These are phyloP conservation scores for Letharia lupina DNA, from an alignment of 495 filamentous ascomycete species.

Conservation along the genomic window DNA sequence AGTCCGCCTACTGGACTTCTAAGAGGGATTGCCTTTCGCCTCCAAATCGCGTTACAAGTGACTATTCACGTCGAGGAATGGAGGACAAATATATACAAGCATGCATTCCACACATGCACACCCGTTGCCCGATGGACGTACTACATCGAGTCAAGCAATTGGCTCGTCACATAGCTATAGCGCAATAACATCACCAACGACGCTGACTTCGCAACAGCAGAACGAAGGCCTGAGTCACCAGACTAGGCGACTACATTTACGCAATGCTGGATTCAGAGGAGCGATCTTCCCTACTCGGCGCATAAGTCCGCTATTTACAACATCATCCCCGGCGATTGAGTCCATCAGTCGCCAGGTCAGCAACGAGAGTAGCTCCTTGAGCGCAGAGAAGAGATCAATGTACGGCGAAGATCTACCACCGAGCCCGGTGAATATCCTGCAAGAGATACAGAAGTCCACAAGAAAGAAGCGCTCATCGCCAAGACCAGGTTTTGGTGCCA, in stretches of 20 bases:
- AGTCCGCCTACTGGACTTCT: not conserved
- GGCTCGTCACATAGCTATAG: not conserved
- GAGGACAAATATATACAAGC: conserved; percentile 10
- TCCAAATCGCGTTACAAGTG: conserved; percentile 11
- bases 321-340: conserved; percentile 9
- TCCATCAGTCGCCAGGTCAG: conserved; percentile 15
- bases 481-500: conserved; percentile 19
- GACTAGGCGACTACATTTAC: conserved; percentile 29
- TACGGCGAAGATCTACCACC: conserved; percentile 19
- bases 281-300: conserved; percentile 25
- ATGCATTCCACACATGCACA: conserved; percentile 26
- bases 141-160: conserved; percentile 10
- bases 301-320: conserved; percentile 23
- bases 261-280: conserved; percentile 32
- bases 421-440: conserved; percentile 27
- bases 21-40: not conserved
- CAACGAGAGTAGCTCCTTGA: conserved; percentile 20
- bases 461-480: conserved; percentile 20
- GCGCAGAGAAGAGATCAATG: conserved; percentile 13
- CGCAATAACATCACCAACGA: conserved; percentile 12
- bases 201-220: conserved; percentile 5
- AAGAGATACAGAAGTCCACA: conserved; percentile 29
- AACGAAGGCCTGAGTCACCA: conserved; percentile 24
- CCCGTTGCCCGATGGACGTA: conserved; percentile 15
- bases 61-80: conserved; percentile 13